Evolutionary conservation across 179 eudicot species (phyloP).

Genomic region (Actinidia arguta): DNA sequence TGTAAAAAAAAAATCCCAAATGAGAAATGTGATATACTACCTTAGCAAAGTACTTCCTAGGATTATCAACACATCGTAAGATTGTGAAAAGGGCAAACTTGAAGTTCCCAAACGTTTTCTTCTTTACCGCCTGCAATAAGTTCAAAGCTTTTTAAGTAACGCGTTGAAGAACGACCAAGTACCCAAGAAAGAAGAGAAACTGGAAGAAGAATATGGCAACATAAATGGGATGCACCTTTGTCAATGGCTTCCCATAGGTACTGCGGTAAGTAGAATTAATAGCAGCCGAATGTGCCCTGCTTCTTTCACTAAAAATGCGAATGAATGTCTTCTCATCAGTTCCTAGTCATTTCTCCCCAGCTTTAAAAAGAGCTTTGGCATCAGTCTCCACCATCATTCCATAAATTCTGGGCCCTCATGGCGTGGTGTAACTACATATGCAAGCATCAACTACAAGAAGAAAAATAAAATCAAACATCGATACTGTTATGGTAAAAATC

Average conservation of each 20-base stretch:
- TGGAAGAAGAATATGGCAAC: too few relatives aligned
- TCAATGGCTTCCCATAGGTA: conserved; percentile 61
- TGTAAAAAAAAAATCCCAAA: too few relatives aligned
- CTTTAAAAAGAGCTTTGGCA: conserved; percentile 76
- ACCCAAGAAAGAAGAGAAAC: too few relatives aligned
- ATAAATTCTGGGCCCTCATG: conserved; percentile 87
- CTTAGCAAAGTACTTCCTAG: conserved; percentile 81
- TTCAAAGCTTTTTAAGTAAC: not conserved
- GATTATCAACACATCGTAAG: conserved; percentile 76
- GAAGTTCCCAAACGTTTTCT: conserved; percentile 81
- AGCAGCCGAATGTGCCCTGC: conserved; percentile 81
- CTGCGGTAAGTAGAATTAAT: conserved; percentile 56
- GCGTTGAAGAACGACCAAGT: not conserved
- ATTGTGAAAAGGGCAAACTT: conserved; percentile 69
- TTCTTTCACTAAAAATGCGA: conserved; percentile 74
- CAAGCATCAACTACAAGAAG: conserved; percentile 68
- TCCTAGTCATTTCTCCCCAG: conserved; percentile 92
- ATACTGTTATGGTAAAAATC: not conserved
- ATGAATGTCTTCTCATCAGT: conserved; percentile 87
- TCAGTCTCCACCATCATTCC: conserved; percentile 63
- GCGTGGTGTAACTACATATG: conserved; percentile 55
- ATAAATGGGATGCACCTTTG: conserved; percentile 71
- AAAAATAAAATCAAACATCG: not conserved
- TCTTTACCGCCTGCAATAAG: conserved; percentile 71
- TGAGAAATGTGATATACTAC: too few relatives aligned